Evolutionary conservation across 129 eudicot species (phyloP).

Genomic region (Centaurea solstitialis): DNA sequence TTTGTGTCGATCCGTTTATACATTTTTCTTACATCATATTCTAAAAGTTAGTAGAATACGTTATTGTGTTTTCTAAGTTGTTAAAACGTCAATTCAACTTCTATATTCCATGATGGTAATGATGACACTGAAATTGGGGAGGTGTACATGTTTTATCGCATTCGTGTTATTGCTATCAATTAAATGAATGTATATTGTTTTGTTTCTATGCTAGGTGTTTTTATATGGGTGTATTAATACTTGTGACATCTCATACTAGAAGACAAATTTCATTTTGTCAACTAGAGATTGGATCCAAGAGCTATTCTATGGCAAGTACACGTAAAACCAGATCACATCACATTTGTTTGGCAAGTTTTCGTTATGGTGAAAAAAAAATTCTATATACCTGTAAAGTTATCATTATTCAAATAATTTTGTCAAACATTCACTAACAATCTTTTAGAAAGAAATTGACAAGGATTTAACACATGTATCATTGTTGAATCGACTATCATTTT

Average conservation of each 20-base stretch:
- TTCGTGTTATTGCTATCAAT: background rate
- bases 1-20: background rate
- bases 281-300: background rate
- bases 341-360: background rate
- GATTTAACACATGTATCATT: background rate
- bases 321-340: background rate
- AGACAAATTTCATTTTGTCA: background rate
- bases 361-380: background rate
- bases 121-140: background rate
- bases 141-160: background rate
- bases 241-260: background rate
- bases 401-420: background rate
- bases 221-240: slow-evolving; percentile 1
- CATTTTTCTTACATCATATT: background rate
- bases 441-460: background rate
- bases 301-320: background rate
- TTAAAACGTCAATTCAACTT: slow-evolving; percentile 14
- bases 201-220: background rate
- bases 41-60: background rate
- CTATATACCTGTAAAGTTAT: background rate
- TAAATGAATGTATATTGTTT: background rate
- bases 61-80: background rate
- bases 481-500: background rate
- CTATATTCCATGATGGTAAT: background rate
- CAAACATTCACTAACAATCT: background rate